These are phyloP conservation scores for Bipolaris cookei DNA, from an alignment of 2,329 filamentous ascomycete species.

Conservation along the genomic window DNA sequence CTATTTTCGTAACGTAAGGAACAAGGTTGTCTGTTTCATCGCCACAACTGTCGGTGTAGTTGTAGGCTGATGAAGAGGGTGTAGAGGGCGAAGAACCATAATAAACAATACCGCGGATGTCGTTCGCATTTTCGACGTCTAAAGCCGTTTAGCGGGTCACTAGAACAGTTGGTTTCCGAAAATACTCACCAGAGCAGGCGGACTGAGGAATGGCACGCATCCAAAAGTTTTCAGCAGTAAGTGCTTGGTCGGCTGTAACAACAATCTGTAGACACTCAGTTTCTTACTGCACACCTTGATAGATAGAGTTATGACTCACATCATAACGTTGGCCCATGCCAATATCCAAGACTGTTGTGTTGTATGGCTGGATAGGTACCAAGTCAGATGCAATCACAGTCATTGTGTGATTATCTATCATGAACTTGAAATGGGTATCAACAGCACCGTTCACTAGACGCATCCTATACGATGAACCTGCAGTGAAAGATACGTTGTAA, in stretches of 20 bases:
- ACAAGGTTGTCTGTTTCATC: slow-evolving; percentile 45
- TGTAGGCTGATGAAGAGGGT: slow-evolving; percentile 44
- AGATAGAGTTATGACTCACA: not conserved
- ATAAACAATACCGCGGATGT: slow-evolving; percentile 51
- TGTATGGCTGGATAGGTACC: slow-evolving; percentile 52
- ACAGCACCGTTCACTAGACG: slow-evolving; percentile 53
- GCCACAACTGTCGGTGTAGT: slow-evolving; percentile 45
- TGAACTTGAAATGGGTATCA: slow-evolving; percentile 52
- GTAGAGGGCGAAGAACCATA: slow-evolving; percentile 34
- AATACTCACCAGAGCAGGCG: slow-evolving; percentile 38
- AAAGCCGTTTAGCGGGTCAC: not conserved
- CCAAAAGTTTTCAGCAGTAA: slow-evolving; percentile 43
- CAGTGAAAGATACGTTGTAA: slow-evolving; percentile 47
- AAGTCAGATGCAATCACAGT: slow-evolving; percentile 54
- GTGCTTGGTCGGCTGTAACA: slow-evolving; percentile 43
- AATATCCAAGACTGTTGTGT: slow-evolving; percentile 48
- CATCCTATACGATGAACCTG: slow-evolving; percentile 51
- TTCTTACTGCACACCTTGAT: not conserved
- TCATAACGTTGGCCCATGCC: slow-evolving; percentile 53
- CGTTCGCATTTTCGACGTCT: slow-evolving; percentile 38
- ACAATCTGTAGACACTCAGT: slow-evolving; percentile 15
- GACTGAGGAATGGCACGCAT: slow-evolving; percentile 50
- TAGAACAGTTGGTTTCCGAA: no score
- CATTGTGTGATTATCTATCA: slow-evolving; percentile 54
- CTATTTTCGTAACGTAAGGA: slow-evolving; percentile 43